A percentile compares a stretch with the other conserved stretches of the same genome.
Conservation (phyloP, 345 rosid genomes). For the Corymbia maculata region DNA sequence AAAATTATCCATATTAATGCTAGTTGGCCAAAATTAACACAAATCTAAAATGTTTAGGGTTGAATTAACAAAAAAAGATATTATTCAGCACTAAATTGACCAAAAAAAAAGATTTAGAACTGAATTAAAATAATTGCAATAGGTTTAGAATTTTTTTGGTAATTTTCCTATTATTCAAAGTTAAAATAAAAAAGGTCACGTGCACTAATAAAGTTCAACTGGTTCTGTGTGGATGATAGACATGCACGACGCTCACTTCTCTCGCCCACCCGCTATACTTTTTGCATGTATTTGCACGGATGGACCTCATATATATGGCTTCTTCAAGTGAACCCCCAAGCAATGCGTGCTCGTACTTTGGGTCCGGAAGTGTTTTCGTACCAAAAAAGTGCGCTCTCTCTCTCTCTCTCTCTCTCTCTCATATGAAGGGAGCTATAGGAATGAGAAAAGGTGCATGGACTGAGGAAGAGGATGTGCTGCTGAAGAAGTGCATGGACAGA, state of each 20-base stretch:
- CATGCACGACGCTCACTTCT: not conserved
- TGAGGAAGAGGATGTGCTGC: constrained; percentile 25
- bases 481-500: constrained; percentile 13
- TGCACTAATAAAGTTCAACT: not conserved
- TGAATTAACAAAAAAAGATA: too few species aligned
- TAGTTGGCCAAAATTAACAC: too few species aligned
- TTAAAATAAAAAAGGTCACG: too few species aligned
- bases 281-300: not conserved
- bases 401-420: too few species aligned
- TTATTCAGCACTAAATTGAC: too few species aligned
- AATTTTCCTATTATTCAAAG: too few species aligned
- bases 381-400: not conserved
- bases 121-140: too few species aligned
- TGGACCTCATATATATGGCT: not conserved
- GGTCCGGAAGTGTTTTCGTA: not conserved
- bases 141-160: too few species aligned
- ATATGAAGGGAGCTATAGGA: not conserved
- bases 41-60: too few species aligned
- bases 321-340: not conserved
- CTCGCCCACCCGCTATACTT: not conserved
- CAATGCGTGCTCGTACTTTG: not conserved
- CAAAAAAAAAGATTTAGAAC: too few species aligned
- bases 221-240: not conserved
- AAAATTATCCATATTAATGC: too few species aligned
- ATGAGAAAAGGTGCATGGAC: constrained; percentile 35